phyloP scores from a whole-genome alignment of 805 yeast species.

The Saturnispora sanitii region DNA sequence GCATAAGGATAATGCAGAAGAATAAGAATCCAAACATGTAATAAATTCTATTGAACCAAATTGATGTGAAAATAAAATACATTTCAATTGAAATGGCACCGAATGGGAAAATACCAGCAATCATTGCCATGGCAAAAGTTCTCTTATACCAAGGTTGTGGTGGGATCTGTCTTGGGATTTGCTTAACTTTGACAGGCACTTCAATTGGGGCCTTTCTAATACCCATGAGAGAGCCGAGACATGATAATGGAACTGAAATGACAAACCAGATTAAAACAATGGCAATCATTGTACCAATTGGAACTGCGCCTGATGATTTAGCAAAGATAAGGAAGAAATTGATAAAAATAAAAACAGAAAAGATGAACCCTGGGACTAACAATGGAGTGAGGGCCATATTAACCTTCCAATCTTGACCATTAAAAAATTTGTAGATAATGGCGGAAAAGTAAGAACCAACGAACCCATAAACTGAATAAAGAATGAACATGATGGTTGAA shows the following conservation, averaged over 20 bases:
- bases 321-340: constrained; percentile 75
- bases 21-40: constrained; percentile 97
- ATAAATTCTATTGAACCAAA: constrained; percentile 89
- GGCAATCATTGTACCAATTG: constrained; percentile 79
- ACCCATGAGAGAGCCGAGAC: constrained; percentile 73
- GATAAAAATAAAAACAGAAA: constrained; percentile 52
- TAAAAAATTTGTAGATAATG: constrained; percentile 74
- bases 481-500: constrained; percentile 78
- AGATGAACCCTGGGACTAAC: constrained; percentile 73
- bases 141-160: constrained; percentile 76
- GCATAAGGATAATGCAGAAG: constrained; percentile 76
- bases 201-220: constrained; percentile 39
- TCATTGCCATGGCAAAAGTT: constrained; percentile 53
- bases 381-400: constrained; percentile 78
- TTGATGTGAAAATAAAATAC: constrained; percentile 80
- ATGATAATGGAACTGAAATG: constrained; percentile 75
- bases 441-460: constrained; percentile 86
- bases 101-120: constrained; percentile 89
- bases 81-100: constrained; percentile 92
- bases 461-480: constrained; percentile 72
- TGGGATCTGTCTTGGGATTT: constrained; percentile 94
- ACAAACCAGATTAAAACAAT: constrained; percentile 77
- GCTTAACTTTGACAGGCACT: constrained; percentile 80
- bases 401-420: constrained; percentile 84
- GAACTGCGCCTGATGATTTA: constrained; percentile 89